A percentile compares a stretch with the other conserved stretches of the same genome.
Evolutionary conservation across 2,329 filamentous ascomycete genomes (phyloP).

Genomic region (Elsinoe arachidis): DNA sequence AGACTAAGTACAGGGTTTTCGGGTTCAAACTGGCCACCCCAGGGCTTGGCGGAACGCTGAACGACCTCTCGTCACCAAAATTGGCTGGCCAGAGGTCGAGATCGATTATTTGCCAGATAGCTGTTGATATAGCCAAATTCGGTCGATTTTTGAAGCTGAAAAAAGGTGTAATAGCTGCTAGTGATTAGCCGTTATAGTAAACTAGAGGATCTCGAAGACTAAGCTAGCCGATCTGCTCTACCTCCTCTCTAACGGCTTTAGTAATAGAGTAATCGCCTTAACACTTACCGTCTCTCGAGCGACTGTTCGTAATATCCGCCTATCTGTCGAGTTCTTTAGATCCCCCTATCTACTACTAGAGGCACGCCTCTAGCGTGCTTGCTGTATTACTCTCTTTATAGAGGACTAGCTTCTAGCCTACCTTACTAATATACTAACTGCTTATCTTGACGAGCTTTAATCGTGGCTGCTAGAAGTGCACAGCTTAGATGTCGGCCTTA

Average conservation of each 20-base stretch:
- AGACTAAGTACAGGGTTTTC: background rate
- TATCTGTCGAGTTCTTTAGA: background rate
- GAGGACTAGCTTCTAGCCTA: background rate
- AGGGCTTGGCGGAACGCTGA: no score
- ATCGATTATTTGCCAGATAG: no score
- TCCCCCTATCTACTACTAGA: background rate
- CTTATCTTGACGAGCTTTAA: background rate
- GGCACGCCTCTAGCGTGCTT: background rate
- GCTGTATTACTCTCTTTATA: background rate
- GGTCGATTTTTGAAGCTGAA: no score
- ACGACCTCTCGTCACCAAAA: no score
- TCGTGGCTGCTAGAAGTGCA: background rate
- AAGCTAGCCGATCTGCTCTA: background rate
- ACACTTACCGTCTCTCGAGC: background rate
- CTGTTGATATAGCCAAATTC: no score
- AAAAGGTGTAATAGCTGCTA: no score
- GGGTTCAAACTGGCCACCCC: no score
- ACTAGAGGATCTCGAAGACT: background rate
- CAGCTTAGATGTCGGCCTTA: background rate
- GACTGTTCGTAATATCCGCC: background rate
- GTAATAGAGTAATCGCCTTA: background rate
- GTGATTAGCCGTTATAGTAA: background rate
- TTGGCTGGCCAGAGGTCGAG: no score
- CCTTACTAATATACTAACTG: background rate
- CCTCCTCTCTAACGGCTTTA: background rate